Evolutionary conservation across 371 early-diverging fungal species (phyloP).

Genomic region (Mucor sp.): DNA sequence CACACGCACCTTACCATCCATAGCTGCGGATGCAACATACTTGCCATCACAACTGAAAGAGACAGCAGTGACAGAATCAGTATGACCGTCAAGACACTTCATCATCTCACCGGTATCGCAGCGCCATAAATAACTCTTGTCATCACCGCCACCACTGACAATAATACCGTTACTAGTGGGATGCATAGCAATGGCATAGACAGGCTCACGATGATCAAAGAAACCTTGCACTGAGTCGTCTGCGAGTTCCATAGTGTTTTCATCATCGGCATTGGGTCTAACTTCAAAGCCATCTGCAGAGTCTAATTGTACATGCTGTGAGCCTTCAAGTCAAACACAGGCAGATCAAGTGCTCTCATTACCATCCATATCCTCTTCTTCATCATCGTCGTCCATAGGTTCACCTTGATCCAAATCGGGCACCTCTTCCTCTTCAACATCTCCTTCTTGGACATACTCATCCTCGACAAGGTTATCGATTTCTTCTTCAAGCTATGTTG

Average conservation of each 20-base stretch:
- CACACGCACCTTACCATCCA: slow-evolving; percentile 95
- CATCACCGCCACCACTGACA: slow-evolving; percentile 92
- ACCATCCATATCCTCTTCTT: slow-evolving; percentile 32
- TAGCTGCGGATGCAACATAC: slow-evolving; percentile 89
- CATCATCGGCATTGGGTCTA: slow-evolving; percentile 53
- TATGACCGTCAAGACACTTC: slow-evolving; percentile 68
- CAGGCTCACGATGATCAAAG: slow-evolving; percentile 89
- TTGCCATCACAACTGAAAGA: slow-evolving; percentile 87
- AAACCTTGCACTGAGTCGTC: slow-evolving; percentile 95
- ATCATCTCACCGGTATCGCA: slow-evolving; percentile 79
- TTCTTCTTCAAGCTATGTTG: slow-evolving; percentile 15
- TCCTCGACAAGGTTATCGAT: slow-evolving; percentile 49
- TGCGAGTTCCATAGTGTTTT: slow-evolving; percentile 65
- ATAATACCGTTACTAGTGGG: slow-evolving; percentile 71
- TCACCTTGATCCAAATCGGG: slow-evolving; percentile 48
- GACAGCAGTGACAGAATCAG: slow-evolving; percentile 86
- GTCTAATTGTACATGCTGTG: background rate
- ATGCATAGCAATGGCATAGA: slow-evolving; percentile 85
- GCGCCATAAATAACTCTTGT: slow-evolving; percentile 91
- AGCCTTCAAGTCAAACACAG: background rate
- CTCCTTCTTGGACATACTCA: slow-evolving; percentile 39
- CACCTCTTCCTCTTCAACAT: slow-evolving; percentile 40
- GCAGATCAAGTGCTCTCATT: background rate
- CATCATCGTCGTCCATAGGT: slow-evolving; percentile 45
- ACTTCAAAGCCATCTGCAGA: slow-evolving; percentile 33